phyloP scores from a whole-genome alignment of 1,284 basidiomycete genomes.

The Wolfiporia cocos region DNA sequence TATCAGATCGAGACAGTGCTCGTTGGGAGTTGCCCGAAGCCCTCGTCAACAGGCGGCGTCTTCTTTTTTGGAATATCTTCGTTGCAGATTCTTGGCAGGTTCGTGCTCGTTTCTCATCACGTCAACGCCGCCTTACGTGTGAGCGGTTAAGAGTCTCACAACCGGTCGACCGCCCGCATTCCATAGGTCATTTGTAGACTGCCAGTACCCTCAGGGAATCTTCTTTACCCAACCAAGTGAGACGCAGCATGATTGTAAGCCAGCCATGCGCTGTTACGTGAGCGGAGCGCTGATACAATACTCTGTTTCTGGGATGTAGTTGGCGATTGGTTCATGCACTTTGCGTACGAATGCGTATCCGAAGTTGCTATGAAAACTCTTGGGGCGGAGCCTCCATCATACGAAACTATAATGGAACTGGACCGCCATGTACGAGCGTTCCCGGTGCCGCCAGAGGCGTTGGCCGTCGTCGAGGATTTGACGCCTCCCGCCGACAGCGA shows the following conservation, averaged over 20 bases:
- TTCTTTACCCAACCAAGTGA: too few species aligned
- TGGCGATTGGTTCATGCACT: conserved; percentile 61
- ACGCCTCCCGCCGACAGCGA: conserved; percentile 19
- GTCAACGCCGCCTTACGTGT: conserved; percentile 30
- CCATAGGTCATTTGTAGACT: conserved; percentile 23
- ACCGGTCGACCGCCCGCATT: conserved; percentile 29
- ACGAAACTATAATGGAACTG: conserved; percentile 64
- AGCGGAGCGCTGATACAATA: too few species aligned
- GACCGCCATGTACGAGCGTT: conserved; percentile 68
- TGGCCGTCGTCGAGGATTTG: conserved; percentile 27
- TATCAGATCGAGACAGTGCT: conserved; percentile 36
- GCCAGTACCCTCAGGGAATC: not conserved
- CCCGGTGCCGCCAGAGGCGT: conserved; percentile 40
- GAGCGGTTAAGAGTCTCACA: conserved; percentile 37
- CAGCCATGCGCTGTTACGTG: too few species aligned
- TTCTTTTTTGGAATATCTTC: conserved; percentile 39
- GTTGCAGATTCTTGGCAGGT: conserved; percentile 30
- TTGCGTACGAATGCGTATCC: conserved; percentile 58
- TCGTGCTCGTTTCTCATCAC: conserved; percentile 4
- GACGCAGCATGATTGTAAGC: too few species aligned
- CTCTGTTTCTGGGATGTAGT: too few species aligned
- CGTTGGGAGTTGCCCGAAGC: conserved; percentile 31
- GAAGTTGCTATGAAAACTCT: conserved; percentile 60
- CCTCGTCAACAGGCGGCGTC: conserved; percentile 32
- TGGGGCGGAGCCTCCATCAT: conserved; percentile 55